Conservation (phyloP, 176 grass and related monocot species). For the Musa beccarii region DNA sequence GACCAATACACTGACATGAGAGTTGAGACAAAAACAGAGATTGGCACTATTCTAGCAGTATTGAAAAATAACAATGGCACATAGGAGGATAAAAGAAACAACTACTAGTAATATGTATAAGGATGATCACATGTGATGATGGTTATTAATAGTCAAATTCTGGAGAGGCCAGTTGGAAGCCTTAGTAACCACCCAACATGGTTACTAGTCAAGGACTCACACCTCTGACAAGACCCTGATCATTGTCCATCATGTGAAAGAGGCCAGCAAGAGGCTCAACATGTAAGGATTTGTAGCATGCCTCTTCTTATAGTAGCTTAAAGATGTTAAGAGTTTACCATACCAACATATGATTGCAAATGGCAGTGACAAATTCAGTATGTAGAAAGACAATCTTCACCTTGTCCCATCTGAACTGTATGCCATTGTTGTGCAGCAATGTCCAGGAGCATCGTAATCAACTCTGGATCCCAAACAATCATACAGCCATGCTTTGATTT, state of each 20-base stretch:
- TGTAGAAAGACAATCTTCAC: conserved; percentile 25
- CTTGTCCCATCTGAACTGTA: conserved; percentile 93
- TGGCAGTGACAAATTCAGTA: conserved; percentile 1
- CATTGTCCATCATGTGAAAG: background rate
- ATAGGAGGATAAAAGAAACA: too few species aligned
- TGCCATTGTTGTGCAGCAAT: conserved; percentile 97
- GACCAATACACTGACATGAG: background rate
- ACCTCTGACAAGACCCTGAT: background rate
- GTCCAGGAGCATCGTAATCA: conserved; percentile 97
- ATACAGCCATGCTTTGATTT: conserved; percentile 99
- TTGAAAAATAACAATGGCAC: too few species aligned
- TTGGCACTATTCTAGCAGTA: too few species aligned
- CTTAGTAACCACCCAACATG: background rate
- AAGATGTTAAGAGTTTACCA: background rate
- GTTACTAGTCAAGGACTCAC: background rate
- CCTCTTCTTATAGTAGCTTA: background rate
- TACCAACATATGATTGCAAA: background rate
- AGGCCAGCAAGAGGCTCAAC: background rate
- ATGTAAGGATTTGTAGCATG: background rate
- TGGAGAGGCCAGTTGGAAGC: background rate
- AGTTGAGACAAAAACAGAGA: background rate
- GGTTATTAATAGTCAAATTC: too few species aligned
- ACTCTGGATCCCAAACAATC: conserved; percentile 97
- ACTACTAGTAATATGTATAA: background rate
- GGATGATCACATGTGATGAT: background rate